phyloP scores from a whole-genome alignment of 441 rosid species.

The Geranium incanum region DNA sequence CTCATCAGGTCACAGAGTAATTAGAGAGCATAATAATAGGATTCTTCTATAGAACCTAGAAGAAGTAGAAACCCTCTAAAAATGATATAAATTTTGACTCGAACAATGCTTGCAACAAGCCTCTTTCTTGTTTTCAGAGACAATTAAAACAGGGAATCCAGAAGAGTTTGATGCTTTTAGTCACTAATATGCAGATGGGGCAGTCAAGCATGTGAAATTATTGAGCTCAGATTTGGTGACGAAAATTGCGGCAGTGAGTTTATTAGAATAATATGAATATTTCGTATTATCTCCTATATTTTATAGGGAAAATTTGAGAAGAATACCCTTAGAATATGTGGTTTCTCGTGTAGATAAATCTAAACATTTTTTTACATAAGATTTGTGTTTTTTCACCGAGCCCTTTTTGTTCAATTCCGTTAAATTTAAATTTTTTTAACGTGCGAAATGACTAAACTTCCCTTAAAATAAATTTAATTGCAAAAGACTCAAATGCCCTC shows the following conservation, averaged over 20 bases:
- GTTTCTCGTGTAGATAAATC: too few relatives aligned
- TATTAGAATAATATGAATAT: too few relatives aligned
- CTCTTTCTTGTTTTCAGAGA: not conserved
- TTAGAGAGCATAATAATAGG: not conserved
- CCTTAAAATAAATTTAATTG: too few relatives aligned
- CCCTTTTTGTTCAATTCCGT: too few relatives aligned
- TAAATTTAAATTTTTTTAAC: too few relatives aligned
- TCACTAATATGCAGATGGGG: not conserved
- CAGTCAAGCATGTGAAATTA: conserved; percentile 1
- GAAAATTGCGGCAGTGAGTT: not conserved
- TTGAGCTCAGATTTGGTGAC: not conserved
- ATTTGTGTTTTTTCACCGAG: too few relatives aligned
- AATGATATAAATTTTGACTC: not conserved
- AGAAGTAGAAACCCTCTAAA: not conserved
- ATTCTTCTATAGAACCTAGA: not conserved
- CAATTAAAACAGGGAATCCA: not conserved
- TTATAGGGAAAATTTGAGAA: too few relatives aligned
- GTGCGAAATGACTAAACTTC: too few relatives aligned
- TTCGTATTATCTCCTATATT: too few relatives aligned
- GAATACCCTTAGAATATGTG: too few relatives aligned
- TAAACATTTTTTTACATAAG: too few relatives aligned
- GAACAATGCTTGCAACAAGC: not conserved
- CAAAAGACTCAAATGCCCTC: too few relatives aligned
- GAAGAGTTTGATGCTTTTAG: not conserved
- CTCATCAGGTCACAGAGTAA: not conserved